Conservation (phyloP, 345 rosid species). For the Barbarea vulgaris region DNA sequence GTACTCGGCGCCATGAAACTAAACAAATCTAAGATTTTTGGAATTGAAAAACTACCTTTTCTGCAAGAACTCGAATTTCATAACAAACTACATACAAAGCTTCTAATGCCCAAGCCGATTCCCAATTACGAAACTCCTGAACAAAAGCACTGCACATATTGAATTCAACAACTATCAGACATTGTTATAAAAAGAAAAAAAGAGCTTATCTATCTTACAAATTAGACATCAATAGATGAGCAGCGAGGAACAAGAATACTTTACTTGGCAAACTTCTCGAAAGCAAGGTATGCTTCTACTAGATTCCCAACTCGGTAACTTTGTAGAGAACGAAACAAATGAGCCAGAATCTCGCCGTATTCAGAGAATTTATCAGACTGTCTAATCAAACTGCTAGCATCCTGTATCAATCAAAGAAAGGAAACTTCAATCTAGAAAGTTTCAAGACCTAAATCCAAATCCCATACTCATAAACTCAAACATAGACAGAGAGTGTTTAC, state of each 20-base stretch:
- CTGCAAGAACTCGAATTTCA: constrained; percentile 94
- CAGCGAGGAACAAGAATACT: constrained; percentile 10
- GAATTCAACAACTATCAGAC: constrained; percentile 13
- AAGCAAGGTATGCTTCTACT: constrained; percentile 75
- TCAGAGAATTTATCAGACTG: constrained; percentile 77
- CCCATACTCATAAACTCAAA: constrained; percentile 11
- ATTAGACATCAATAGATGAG: constrained; percentile 4
- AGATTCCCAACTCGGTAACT: constrained; percentile 65
- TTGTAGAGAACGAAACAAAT: constrained; percentile 80
- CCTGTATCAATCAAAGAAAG: constrained; percentile 46
- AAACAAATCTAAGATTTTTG: neutral
- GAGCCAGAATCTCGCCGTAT: constrained; percentile 63
- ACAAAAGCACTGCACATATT: constrained; percentile 66
- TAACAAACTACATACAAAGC: constrained; percentile 82
- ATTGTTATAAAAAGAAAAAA: neutral
- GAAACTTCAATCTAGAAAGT: neutral
- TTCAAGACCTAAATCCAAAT: constrained; percentile 5
- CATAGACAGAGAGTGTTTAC: constrained; percentile 1
- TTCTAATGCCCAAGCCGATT: constrained; percentile 94
- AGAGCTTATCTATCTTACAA: neutral
- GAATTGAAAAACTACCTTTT: constrained; percentile 54
- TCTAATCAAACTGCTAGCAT: constrained; percentile 68
- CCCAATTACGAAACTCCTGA: constrained; percentile 99
- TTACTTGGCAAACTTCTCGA: constrained; percentile 85
- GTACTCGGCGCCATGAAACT: neutral